Percentiles rank a stretch among this genome's conserved stretches.
These are phyloP conservation scores for Paraconiothyrium brasiliense DNA, from an alignment of 2,329 filamentous ascomycete species.

Conservation along the genomic window DNA sequence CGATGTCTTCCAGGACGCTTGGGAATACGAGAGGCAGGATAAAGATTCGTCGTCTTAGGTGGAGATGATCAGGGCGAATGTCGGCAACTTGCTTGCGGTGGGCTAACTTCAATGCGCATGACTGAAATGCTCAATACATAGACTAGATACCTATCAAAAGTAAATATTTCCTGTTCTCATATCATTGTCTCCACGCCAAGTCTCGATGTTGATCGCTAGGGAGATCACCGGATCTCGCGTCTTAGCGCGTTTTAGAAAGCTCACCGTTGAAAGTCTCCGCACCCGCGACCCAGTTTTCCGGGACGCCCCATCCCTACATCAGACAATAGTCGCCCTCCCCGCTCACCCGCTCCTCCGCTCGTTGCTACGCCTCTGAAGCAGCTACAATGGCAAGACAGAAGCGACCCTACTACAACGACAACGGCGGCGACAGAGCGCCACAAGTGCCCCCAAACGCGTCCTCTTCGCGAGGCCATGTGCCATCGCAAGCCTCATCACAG, in stretches of 20 bases:
- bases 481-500: constrained; percentile 26
- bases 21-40: constrained; percentile 40
- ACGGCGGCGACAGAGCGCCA: neutral
- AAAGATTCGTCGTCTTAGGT: constrained; percentile 5
- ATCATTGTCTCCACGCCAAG: neutral
- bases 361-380: neutral
- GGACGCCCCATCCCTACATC: neutral
- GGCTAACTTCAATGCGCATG: constrained; percentile 5
- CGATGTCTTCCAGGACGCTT: constrained; percentile 93
- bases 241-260: constrained; percentile 24
- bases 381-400: constrained; percentile 24
- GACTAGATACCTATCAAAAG: constrained; percentile 18
- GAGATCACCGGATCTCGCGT: constrained; percentile 30
- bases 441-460: neutral
- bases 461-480: constrained; percentile 16
- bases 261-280: constrained; percentile 10
- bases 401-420: constrained; percentile 24
- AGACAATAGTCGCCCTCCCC: neutral
- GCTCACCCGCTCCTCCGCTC: neutral
- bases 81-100: constrained; percentile 7
- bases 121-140: neutral
- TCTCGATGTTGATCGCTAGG: neutral
- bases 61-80: neutral
- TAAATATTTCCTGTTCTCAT: neutral
- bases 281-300: constrained; percentile 13